Conservation (phyloP, 1,284 basidiomycete genomes). For the Cryptococcus neoformans region DNA sequence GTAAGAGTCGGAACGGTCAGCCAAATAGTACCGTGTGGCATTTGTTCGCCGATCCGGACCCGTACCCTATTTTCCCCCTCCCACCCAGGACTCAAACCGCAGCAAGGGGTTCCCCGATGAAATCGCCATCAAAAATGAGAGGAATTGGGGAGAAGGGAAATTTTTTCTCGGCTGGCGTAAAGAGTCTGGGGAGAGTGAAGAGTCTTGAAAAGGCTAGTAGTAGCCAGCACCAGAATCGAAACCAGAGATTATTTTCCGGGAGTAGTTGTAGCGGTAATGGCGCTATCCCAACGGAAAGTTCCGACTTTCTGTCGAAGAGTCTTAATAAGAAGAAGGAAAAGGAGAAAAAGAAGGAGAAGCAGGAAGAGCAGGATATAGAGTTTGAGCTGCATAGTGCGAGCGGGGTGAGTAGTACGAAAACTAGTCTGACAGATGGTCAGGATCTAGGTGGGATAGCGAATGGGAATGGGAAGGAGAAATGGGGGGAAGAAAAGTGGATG, state of each 20-base stretch:
- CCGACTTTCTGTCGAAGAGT: no score
- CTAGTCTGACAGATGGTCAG: constrained; percentile 40
- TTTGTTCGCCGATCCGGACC: constrained; percentile 14
- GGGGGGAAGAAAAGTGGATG: constrained; percentile 51
- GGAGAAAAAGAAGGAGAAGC: constrained; percentile 21
- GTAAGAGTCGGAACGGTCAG: constrained; percentile 12
- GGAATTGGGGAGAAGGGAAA: not conserved
- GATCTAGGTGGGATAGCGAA: not conserved
- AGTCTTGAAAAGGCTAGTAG: no score
- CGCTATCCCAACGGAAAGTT: no score
- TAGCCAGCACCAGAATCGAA: no score
- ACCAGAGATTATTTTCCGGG: no score
- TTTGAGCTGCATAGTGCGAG: constrained; percentile 43
- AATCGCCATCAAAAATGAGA: not conserved
- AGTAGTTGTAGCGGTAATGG: no score
- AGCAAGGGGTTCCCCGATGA: not conserved
- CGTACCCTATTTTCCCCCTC: constrained; percentile 7
- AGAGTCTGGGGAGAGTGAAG: no score
- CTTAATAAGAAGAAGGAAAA: no score
- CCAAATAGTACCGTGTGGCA: constrained; percentile 28
- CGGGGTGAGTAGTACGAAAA: constrained; percentile 30
- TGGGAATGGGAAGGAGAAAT: not conserved
- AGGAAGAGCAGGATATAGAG: constrained; percentile 48
- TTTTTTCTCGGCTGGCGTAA: not conserved
- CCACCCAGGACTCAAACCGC: not conserved